Evolutionary conservation across 805 yeast species (phyloP), one percentile per base, ranked within the genome.

Genomic region (Deakozyma indianensis): DNA sequence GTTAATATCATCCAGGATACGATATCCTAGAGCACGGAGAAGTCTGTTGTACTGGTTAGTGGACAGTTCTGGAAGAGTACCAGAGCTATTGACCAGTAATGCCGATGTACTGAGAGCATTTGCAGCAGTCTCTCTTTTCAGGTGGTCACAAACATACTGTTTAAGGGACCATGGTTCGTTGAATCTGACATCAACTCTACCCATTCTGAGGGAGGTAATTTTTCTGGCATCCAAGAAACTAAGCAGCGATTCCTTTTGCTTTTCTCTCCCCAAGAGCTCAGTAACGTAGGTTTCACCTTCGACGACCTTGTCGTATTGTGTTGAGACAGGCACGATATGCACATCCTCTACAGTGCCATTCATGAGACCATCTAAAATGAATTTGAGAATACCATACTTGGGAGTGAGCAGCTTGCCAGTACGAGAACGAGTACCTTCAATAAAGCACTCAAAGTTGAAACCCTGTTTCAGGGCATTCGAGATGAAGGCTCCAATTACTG

Each of bases 401-500:
- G 83, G 83, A 22, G 77, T 65, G 21, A 77, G 64, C 27, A 77
- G 61, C 53, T 77, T 77, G n/a, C 83, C 83, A 49, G 77, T 77
- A 48, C 83, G 65, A 2, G 81, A 75, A 35, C 83, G 67, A 1
- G 80, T 74, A n/a, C 83, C 83, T 56, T 77, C 83, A 43, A 77
- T 73, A 52, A 77, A 77, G 48, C 78, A 75, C 54, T 77, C 81
- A 49, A 77, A 62, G 50, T 70, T 70, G 46, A 69, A 60, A 43
- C 77, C 75, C 48, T 71, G 65, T 21, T 63, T 47, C 23, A 77
- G 64, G 5, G 73, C 51, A 27, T 71, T 72, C 51, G 74, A 75
- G 41, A 77, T 63, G 46, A 70, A 67, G 35, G 65, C 55, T 49
- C 64, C 67, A 49, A 66, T 56, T 16, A 65, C 56, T 3, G 66